Percentiles rank a stretch among this genome's conserved stretches.
Conservation (phyloP, 805 yeast genomes). For the Sugiyamaella floridensis region DNA sequence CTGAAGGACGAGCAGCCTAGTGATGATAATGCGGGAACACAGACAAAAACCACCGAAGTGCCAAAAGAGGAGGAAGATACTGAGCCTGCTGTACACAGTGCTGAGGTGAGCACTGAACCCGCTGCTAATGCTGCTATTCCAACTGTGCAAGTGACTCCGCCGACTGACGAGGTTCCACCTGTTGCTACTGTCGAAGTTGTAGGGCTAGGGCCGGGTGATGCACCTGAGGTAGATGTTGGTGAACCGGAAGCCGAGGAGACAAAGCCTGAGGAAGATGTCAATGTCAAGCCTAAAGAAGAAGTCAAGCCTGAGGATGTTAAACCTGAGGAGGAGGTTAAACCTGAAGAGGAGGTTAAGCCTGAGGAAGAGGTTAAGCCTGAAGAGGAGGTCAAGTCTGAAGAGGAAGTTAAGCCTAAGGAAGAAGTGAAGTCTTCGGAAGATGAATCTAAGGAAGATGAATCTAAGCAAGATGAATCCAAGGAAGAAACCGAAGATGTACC, state of each 20-base stretch:
- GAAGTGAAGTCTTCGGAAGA: constrained; percentile 2
- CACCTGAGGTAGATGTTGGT: background rate
- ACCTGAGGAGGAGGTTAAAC: background rate
- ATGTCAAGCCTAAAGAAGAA: background rate
- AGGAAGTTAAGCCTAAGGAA: background rate
- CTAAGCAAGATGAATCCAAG: background rate
- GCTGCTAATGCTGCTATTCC: background rate
- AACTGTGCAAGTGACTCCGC: background rate
- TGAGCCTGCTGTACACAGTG: background rate
- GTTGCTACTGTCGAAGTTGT: background rate
- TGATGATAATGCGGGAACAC: no score
- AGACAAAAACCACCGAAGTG: no score
- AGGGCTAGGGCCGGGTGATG: background rate
- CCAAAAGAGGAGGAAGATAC: background rate
- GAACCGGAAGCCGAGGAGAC: background rate
- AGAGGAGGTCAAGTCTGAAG: background rate
- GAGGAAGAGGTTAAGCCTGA: constrained; percentile 4
- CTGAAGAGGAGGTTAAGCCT: constrained; percentile 4
- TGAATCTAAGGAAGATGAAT: background rate
- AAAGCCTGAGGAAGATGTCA: background rate
- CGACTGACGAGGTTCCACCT: background rate
- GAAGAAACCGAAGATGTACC: constrained; percentile 6
- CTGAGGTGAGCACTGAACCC: background rate
- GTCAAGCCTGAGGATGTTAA: background rate
- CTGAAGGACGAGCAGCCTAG: constrained; percentile 4